A percentile compares a stretch with the other conserved stretches of the same genome.
Conservation (phyloP, 2,329 filamentous ascomycete genomes). For the Hymenoscyphus linearis region DNA sequence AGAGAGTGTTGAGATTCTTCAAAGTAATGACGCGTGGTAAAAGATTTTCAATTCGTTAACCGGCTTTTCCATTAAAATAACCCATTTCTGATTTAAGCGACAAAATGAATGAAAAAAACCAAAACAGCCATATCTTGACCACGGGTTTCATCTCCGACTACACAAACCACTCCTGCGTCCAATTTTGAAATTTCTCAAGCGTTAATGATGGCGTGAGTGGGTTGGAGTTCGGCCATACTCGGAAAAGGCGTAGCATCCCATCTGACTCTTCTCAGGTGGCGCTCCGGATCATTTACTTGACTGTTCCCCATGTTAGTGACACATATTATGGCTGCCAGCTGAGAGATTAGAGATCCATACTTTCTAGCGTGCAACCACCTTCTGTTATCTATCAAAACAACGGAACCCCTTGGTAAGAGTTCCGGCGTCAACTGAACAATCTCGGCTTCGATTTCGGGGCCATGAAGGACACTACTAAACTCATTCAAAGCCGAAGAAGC, state of each 20-base stretch:
- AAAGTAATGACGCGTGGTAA: background rate
- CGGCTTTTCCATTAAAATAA: no score
- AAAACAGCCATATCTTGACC: background rate
- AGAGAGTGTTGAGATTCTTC: background rate
- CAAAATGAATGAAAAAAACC: background rate
- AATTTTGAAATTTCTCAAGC: background rate
- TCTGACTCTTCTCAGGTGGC: constrained; percentile 34
- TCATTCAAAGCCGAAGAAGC: constrained; percentile 30
- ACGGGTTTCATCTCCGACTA: background rate
- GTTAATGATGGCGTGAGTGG: background rate
- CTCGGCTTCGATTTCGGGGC: constrained; percentile 7
- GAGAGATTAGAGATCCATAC: background rate
- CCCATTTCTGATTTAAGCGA: background rate
- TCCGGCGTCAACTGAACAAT: constrained; percentile 24
- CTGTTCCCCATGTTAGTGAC: background rate
- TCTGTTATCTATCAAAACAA: constrained; percentile 35
- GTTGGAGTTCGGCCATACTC: background rate
- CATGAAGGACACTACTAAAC: constrained; percentile 24
- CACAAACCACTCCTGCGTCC: background rate
- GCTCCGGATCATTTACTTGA: constrained; percentile 32
- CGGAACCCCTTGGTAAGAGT: constrained; percentile 27
- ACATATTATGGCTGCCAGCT: background rate
- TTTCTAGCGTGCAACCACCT: constrained; percentile 35
- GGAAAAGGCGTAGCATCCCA: constrained; percentile 28
- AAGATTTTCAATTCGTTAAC: background rate